phyloP scores from a whole-genome alignment of 2,329 filamentous ascomycete genomes.

The Penicillium decumbens region DNA sequence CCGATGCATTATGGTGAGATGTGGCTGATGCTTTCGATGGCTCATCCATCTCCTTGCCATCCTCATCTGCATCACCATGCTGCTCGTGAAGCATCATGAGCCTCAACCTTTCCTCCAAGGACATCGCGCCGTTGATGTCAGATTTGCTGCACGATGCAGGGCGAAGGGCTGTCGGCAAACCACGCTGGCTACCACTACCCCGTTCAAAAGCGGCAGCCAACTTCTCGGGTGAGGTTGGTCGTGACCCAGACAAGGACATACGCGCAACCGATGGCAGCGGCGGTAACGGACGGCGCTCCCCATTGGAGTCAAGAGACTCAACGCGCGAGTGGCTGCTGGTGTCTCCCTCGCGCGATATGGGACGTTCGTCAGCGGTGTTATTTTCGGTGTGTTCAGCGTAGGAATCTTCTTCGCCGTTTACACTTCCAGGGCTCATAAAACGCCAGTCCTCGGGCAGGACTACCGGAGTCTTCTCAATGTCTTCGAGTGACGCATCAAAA shows the following conservation, averaged over 20 bases:
- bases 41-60: slow-evolving; percentile 23
- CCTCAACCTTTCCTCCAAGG: slow-evolving; percentile 77
- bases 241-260: slow-evolving; percentile 34
- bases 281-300: slow-evolving; percentile 77
- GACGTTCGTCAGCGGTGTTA: slow-evolving; percentile 58
- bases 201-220: slow-evolving; percentile 68
- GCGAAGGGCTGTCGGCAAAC: slow-evolving; percentile 66
- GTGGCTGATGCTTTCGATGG: slow-evolving; percentile 11
- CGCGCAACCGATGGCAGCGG: slow-evolving; percentile 62
- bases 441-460: slow-evolving; percentile 97
- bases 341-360: slow-evolving; percentile 37
- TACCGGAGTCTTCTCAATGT: slow-evolving; percentile 94
- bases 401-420: slow-evolving; percentile 60
- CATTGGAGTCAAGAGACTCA: slow-evolving; percentile 71
- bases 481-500: slow-evolving; percentile 91
- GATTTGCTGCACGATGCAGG: slow-evolving; percentile 66
- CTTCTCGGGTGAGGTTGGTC: slow-evolving; percentile 58
- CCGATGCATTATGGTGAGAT: neutral
- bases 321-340: slow-evolving; percentile 52
- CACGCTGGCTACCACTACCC: slow-evolving; percentile 61
- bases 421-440: slow-evolving; percentile 64
- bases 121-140: slow-evolving; percentile 75
- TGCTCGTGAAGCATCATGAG: slow-evolving; percentile 80
- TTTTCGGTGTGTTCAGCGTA: slow-evolving; percentile 62
- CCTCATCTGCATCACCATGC: neutral